These are phyloP conservation scores for Venturia asperata DNA, from an alignment of 2,329 filamentous ascomycete genomes.

Conservation along the genomic window DNA sequence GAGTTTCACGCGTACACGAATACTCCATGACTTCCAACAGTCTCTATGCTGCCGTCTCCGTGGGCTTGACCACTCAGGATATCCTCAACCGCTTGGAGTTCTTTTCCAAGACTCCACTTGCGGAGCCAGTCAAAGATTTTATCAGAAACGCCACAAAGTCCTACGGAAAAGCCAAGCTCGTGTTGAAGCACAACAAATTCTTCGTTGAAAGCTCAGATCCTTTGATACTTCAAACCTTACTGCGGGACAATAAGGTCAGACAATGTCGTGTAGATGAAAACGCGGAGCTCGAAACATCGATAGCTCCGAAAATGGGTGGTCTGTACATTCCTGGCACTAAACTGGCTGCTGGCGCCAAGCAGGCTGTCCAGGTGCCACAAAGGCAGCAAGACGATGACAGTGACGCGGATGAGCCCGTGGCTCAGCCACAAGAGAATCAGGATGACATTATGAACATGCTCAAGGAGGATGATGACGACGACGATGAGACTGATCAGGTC, in stretches of 20 bases:
- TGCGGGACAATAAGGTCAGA: constrained; percentile 77
- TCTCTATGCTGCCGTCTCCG: constrained; percentile 89
- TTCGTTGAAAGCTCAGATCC: constrained; percentile 90
- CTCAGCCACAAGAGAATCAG: constrained; percentile 27
- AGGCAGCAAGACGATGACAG: constrained; percentile 46
- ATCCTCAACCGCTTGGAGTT: constrained; percentile 84
- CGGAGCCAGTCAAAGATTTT: constrained; percentile 71
- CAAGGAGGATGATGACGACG: constrained; percentile 69
- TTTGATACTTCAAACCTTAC: constrained; percentile 74
- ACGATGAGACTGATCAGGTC: constrained; percentile 79
- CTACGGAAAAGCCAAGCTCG: constrained; percentile 92
- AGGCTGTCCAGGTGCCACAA: constrained; percentile 49
- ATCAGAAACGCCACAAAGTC: constrained; percentile 78
- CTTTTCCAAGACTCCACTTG: constrained; percentile 81
- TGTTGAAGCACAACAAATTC: constrained; percentile 89
- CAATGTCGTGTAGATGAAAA: constrained; percentile 66
- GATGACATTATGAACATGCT: constrained; percentile 58
- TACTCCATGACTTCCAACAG: constrained; percentile 88
- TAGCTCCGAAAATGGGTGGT: constrained; percentile 77
- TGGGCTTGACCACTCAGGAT: constrained; percentile 81
- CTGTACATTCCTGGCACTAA: constrained; percentile 92
- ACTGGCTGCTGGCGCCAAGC: constrained; percentile 79
- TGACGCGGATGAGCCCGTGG: constrained; percentile 30
- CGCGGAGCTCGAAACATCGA: constrained; percentile 68
- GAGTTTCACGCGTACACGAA: constrained; percentile 87